Conservation (phyloP, 345 rosid genomes). For the Rhodomyrtus tomentosa region DNA sequence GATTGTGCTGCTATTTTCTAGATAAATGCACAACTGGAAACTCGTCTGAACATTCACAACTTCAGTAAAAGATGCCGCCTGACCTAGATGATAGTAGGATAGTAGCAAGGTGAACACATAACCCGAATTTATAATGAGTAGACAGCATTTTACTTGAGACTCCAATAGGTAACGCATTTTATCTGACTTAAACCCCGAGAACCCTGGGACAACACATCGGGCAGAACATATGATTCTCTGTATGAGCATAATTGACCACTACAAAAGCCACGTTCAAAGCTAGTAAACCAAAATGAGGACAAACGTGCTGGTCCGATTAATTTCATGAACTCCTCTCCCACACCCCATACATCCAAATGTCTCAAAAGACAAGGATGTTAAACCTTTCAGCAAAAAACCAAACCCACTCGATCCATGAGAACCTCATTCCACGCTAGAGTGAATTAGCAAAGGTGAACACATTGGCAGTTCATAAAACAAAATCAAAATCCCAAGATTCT, state of each 20-base stretch:
- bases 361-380: background rate
- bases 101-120: background rate
- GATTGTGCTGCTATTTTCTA: background rate
- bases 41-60: background rate
- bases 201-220: background rate
- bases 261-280: background rate
- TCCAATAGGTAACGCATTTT: background rate
- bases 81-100: background rate
- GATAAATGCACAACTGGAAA: background rate
- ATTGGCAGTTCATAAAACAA: background rate
- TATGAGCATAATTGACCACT: background rate
- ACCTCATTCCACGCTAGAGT: background rate
- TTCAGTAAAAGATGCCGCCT: background rate
- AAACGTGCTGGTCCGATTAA: background rate
- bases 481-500: background rate
- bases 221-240: background rate
- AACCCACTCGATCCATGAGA: background rate
- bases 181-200: background rate
- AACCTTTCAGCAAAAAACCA: background rate
- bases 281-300: background rate
- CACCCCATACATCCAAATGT: background rate
- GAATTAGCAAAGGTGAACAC: background rate
- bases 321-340: background rate
- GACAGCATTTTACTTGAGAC: background rate
- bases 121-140: background rate